Base-by-base conservation (phyloP, 495 filamentous ascomycete species). In the Aspergillus ostianus region DNA sequence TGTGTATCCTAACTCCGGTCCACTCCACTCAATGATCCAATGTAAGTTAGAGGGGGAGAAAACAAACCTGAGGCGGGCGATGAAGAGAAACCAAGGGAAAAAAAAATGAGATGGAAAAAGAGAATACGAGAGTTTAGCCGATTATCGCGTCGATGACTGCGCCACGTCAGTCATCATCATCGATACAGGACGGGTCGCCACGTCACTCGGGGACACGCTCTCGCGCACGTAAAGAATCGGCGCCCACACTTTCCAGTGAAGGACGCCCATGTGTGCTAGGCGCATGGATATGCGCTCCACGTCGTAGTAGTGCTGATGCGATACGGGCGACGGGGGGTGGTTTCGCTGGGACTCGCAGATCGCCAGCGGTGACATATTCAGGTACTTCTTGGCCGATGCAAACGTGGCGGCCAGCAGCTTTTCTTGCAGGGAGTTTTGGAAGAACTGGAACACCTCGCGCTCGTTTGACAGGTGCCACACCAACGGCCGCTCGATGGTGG, bases 181-280 rank as follows among this genome's bases (percentile, higher is more conserved):
- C 36, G 57, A 53, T 36, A 58, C 47, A 44, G 61, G 27, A 23
- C 51, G 58, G 36, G 51, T 54, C 56, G 65, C 67, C 50, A 59
- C 60, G 47, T 70, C 67, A 55, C 46, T 58, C 19, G 61, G 55
- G 18, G 68, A 65, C 41, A 74, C 66, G 56, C 72, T 73, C 52
- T 77, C 76, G 20, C 70, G 67, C 17, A 77, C 69, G 68, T 90
- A 95, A 0, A 85, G 82, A 50, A 90, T 72, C 30, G 85, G 85
- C 6, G 84, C 87, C 92, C 92, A 97, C 3, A 95, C 87, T 52
- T 87, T 80, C 92, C 92, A 97, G 70, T 97, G 91, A 21, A 96
- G 73, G 19, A 92, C 80, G 9, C 86, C 84, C 47, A 97, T 83
- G 64, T 95, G 92, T 12, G 91, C 86, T 45, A 94, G 76, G 29